These are phyloP conservation scores for Penstemon davidsonii DNA, from an alignment of 257 asterid species.

Conservation along the genomic window DNA sequence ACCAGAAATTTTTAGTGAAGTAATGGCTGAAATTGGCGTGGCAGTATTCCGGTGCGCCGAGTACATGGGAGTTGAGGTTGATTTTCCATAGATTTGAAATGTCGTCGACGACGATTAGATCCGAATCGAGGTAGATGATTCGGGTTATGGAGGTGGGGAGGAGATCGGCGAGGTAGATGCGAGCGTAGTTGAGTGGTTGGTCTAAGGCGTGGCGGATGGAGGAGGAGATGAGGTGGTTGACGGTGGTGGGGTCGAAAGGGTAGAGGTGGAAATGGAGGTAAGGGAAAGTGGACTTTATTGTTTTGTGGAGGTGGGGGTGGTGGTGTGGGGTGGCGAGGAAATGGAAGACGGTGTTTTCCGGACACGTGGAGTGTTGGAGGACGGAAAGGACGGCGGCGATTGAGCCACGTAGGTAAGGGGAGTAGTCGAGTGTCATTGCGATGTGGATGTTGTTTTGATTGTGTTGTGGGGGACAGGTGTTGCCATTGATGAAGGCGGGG, in stretches of 20 bases:
- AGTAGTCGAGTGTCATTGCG: constrained; percentile 83
- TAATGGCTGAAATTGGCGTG: constrained; percentile 77
- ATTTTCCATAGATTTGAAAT: constrained; percentile 60
- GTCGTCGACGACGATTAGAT: constrained; percentile 83
- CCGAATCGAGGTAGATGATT: constrained; percentile 81
- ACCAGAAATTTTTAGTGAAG: constrained; percentile 76
- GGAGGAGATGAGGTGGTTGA: constrained; percentile 71
- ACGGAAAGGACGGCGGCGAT: constrained; percentile 87
- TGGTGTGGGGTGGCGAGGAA: constrained; percentile 61
- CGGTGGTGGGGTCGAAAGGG: constrained; percentile 64
- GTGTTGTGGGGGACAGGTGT: constrained; percentile 45
- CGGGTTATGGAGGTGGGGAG: constrained; percentile 57
- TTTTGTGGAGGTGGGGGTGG: constrained; percentile 53
- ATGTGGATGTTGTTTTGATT: constrained; percentile 57
- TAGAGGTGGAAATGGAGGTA: constrained; percentile 71
- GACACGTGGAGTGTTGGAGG: constrained; percentile 83
- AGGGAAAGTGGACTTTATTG: constrained; percentile 71
- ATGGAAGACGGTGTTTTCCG: constrained; percentile 78
- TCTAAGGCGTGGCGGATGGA: constrained; percentile 89
- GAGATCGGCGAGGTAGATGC: constrained; percentile 82
- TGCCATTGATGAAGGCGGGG: constrained; percentile 85
- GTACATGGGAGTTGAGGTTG: constrained; percentile 48
- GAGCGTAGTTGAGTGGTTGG: constrained; percentile 87
- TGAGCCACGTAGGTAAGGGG: constrained; percentile 94
- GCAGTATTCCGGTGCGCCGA: constrained; percentile 85